phyloP scores from a whole-genome alignment of 2,329 filamentous ascomycete species.

The Neofusicoccum ribis region DNA sequence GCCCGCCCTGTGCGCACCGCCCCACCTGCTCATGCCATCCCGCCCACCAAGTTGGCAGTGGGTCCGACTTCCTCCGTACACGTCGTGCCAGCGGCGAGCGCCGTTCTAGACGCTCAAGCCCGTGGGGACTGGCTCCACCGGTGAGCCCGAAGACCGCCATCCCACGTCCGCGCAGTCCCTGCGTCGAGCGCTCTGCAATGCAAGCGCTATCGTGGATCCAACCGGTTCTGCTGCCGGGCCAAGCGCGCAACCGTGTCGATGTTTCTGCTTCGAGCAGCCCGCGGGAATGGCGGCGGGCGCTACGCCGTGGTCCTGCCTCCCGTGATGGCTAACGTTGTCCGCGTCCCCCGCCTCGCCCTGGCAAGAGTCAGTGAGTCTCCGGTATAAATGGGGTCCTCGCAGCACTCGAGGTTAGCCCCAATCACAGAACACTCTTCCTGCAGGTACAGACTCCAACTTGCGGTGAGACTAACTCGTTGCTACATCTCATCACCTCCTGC shows the following conservation, averaged over 20 bases:
- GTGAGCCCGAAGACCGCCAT: conserved; percentile 7
- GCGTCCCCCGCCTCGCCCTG: not conserved
- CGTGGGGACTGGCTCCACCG: conserved; percentile 11
- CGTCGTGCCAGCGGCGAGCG: conserved; percentile 13
- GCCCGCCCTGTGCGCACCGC: conserved; percentile 3
- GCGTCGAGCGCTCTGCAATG: not conserved
- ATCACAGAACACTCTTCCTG: not conserved
- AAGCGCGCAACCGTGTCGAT: conserved; percentile 10
- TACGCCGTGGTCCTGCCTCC: not conserved
- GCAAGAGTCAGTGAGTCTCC: not conserved
- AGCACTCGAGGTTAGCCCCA: conserved; percentile 9
- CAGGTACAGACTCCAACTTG: conserved; percentile 15
- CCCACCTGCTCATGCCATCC: conserved; percentile 14
- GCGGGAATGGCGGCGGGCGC: conserved; percentile 5
- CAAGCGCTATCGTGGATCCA: conserved; percentile 16
- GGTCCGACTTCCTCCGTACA: conserved; percentile 4
- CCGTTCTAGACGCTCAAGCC: conserved; percentile 12
- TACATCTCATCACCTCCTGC: not conserved
- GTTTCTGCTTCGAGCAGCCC: not conserved
- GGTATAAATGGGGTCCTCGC: conserved; percentile 8
- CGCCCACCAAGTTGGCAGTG: conserved; percentile 10
- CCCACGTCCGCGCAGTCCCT: not conserved
- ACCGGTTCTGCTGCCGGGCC: conserved; percentile 1
- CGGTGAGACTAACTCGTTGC: conserved; percentile 4
- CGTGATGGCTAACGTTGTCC: not conserved